Evolutionary conservation across 208 protist genomes (phyloP).

Genomic region (Acanthamoeba polyphaga): DNA sequence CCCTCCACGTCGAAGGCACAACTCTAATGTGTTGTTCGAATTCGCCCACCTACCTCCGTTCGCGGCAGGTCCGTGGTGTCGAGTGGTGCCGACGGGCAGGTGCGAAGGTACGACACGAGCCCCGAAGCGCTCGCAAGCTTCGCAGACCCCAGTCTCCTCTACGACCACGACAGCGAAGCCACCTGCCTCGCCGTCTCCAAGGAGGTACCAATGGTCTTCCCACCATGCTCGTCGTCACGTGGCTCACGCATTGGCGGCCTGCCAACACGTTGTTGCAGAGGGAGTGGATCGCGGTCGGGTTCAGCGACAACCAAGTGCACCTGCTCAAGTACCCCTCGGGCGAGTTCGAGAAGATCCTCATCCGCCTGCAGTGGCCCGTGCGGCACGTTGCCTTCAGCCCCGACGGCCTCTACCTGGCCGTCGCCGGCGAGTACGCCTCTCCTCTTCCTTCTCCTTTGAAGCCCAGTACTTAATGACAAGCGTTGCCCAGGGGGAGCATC

Average conservation of each 20-base stretch:
- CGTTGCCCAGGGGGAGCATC: conserved; percentile 12
- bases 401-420: conserved; percentile 41
- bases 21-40: no score
- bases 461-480: background rate
- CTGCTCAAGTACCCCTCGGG: conserved; percentile 37
- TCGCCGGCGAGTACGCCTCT: conserved; percentile 43
- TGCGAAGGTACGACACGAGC: conserved; percentile 8
- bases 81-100: conserved; percentile 1
- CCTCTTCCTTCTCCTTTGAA: background rate
- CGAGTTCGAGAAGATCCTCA: conserved; percentile 58
- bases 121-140: background rate
- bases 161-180: conserved; percentile 3
- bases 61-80: background rate
- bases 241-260: background rate
- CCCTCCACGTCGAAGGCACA: no score
- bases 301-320: conserved; percentile 45
- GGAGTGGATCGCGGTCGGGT: conserved; percentile 47
- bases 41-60: background rate
- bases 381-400: conserved; percentile 49
- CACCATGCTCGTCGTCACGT: background rate
- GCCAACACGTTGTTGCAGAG: background rate
- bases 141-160: conserved; percentile 13
- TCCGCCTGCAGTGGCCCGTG: conserved; percentile 33
- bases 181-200: conserved; percentile 30
- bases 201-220: background rate